phyloP scores from a whole-genome alignment of 257 asterid species.

The Sherardia arvensis region DNA sequence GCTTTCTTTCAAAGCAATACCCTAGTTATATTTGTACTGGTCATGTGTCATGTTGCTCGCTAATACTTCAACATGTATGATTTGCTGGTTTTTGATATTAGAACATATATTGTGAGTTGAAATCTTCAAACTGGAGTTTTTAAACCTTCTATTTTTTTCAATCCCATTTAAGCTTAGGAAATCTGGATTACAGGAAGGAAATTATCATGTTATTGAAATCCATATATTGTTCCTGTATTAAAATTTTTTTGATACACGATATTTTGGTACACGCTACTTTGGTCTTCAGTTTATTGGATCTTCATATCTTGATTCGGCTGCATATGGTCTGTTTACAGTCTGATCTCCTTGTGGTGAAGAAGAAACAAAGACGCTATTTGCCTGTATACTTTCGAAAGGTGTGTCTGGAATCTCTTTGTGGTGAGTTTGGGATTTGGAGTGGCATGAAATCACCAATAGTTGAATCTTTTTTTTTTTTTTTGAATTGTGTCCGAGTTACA shows the following conservation, averaged over 20 bases:
- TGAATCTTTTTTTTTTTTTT: conserved; percentile 10
- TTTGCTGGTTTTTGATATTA: not conserved
- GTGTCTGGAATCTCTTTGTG: conserved; percentile 8
- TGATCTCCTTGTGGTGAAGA: conserved; percentile 83
- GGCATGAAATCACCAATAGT: not conserved
- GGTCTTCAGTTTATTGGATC: not conserved
- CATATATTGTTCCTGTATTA: not conserved
- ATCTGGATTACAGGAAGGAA: not conserved
- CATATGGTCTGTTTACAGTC: conserved; percentile 44
- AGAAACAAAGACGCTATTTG: conserved; percentile 55
- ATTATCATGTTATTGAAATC: not conserved
- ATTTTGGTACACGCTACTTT: not conserved
- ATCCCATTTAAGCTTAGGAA: not conserved
- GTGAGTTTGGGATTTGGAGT: not conserved
- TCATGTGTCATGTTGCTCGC: not conserved
- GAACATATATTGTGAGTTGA: not conserved
- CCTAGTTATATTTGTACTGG: not conserved
- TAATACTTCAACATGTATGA: not conserved
- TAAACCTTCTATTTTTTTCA: not conserved
- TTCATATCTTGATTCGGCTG: not conserved
- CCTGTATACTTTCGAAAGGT: conserved; percentile 94
- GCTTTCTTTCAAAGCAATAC: not conserved
- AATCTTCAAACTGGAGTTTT: not conserved
- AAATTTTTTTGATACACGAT: too few relatives aligned
- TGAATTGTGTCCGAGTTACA: conserved; percentile 23